phyloP scores from a whole-genome alignment of 2,329 filamentous ascomycete genomes.

The Coniella vitis region DNA sequence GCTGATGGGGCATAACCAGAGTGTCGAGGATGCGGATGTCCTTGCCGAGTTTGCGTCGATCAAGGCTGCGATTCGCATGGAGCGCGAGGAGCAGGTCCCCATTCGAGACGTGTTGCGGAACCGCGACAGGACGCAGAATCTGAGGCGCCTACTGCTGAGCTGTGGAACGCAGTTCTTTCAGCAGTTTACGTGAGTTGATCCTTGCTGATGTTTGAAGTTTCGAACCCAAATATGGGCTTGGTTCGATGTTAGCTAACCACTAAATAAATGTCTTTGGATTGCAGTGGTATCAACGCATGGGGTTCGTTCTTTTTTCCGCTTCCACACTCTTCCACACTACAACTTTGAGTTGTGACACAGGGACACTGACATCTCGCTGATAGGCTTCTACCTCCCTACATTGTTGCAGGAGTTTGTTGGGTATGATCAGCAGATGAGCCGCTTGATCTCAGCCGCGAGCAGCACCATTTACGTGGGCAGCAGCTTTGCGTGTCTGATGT shows the following conservation, averaged over 20 bases:
- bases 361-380: neutral
- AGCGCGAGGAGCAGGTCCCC: conserved; percentile 27
- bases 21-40: conserved; percentile 23
- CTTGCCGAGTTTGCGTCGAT: conserved; percentile 30
- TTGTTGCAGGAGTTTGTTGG: conserved; percentile 50
- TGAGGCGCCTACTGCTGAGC: conserved; percentile 27
- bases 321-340: too few species aligned
- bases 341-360: too few species aligned
- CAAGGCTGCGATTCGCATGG: conserved; percentile 27
- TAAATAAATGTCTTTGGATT: too few species aligned
- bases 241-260: neutral
- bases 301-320: neutral
- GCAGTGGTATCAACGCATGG: conserved; percentile 13
- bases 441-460: conserved; percentile 49
- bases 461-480: conserved; percentile 32
- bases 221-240: too few species aligned
- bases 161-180: conserved; percentile 43
- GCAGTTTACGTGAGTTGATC: conserved; percentile 31
- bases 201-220: too few species aligned
- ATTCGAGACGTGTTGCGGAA: conserved; percentile 28
- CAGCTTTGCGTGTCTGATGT: conserved; percentile 30
- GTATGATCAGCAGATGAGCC: conserved; percentile 34
- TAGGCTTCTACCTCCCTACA: conserved; percentile 43
- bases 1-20: conserved; percentile 42
- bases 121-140: conserved; percentile 30